Base-by-base conservation (phyloP, 139 green algal species). In the Dunaliella primolecta region DNA sequence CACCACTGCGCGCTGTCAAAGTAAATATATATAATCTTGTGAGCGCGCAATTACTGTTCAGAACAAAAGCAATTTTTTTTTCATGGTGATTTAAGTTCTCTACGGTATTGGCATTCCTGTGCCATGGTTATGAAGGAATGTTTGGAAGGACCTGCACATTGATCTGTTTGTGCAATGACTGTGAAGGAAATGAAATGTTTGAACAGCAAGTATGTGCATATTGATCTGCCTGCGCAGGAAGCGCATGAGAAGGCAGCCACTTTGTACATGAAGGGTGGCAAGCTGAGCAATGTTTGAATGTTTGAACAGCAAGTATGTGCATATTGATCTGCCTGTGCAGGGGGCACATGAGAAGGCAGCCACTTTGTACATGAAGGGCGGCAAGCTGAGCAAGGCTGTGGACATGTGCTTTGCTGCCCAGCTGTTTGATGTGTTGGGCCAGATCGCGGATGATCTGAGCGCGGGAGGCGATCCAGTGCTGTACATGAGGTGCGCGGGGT, bases 371-470 rank as follows among this genome's bases (percentile, higher is more conserved):
- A 86, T 85, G 80, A 90, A 93, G 82, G 86, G 86, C 15, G 91
- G 89, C 38, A 84, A 92, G 86, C 86, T 92, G 36, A 86, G 84
- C 56, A 94, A 92, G 86, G 93, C 93, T 25, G 87, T 96, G 83
- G 93, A 97, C 37, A 89, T 97, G 85, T 96, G 93, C 91, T 95
- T 96, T 89, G 75, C 79, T n/a, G 83, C 84, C 15, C 84, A 91
- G 81, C 86, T 95, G 71, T 93, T 92, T 85, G 92, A 95, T n/a
- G 88, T 89, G 72, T 86, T 97, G 82, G 81, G 91, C 46, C 81
- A 86, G 82, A 95, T 97, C 55, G 85, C 92, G 30, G 91, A 92
- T 76, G 86, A 93, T 57, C 81, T 95, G 78, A 84, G 81, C 31
- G 72, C 70, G 2, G 76, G 82, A 31, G 37, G 74, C 21, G 82